A percentile compares a stretch with the other conserved stretches of the same genome.
Conservation (phyloP, 2,329 filamentous ascomycete genomes). For the Monilinia fructigena region DNA sequence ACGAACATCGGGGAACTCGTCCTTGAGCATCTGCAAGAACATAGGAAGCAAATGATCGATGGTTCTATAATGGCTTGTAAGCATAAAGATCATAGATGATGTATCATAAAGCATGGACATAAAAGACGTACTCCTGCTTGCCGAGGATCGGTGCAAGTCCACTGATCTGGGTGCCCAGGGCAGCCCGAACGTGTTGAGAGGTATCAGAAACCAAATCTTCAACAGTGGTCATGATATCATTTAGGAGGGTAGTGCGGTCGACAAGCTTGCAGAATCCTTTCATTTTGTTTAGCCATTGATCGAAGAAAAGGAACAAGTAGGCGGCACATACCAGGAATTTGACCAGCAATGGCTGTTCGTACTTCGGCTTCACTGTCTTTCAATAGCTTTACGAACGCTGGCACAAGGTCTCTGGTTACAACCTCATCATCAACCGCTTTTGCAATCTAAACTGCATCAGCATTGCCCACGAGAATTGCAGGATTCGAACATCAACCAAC, state of each 20-base stretch:
- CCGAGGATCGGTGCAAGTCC: slow-evolving; percentile 94
- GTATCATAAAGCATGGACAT: slow-evolving; percentile 1
- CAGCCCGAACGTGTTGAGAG: slow-evolving; percentile 94
- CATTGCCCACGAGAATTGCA: slow-evolving; percentile 3
- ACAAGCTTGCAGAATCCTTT: slow-evolving; percentile 87
- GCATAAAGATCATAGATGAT: slow-evolving; percentile 23
- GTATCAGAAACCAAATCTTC: slow-evolving; percentile 95
- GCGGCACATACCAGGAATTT: slow-evolving; percentile 70
- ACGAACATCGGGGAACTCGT: slow-evolving; percentile 96
- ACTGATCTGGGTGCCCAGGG: slow-evolving; percentile 94
- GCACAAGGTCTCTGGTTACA: slow-evolving; percentile 87
- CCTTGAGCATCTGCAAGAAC: slow-evolving; percentile 99
- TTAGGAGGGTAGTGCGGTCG: slow-evolving; percentile 81
- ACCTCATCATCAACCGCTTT: slow-evolving; percentile 98
- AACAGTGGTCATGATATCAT: slow-evolving; percentile 94
- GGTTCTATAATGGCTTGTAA: slow-evolving; percentile 57
- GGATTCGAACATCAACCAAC: slow-evolving; percentile 46
- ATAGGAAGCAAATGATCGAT: slow-evolving; percentile 96
- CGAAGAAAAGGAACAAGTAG: neutral
- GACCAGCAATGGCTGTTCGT: slow-evolving; percentile 91
- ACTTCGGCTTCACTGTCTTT: slow-evolving; percentile 99
- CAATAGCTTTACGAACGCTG: slow-evolving; percentile 93
- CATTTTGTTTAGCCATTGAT: slow-evolving; percentile 33
- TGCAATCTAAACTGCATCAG: slow-evolving; percentile 66
- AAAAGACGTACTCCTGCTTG: slow-evolving; percentile 82